Evolutionary conservation across 2,329 filamentous ascomycete genomes (phyloP).

Genomic region (Sporothrix humicola): DNA sequence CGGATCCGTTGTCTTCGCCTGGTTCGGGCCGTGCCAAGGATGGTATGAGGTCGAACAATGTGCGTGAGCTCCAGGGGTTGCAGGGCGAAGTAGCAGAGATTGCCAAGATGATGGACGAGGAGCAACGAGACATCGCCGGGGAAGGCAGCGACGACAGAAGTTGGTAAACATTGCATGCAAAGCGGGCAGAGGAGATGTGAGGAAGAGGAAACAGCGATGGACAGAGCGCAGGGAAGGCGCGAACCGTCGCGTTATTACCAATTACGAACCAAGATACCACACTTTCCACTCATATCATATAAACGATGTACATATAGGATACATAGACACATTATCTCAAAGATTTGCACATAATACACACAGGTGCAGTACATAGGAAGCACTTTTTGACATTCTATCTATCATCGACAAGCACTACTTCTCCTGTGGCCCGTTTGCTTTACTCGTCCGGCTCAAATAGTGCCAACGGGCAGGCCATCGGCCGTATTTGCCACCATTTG

Average conservation of each 20-base stretch:
- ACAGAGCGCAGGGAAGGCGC: neutral
- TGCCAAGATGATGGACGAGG: constrained; percentile 39
- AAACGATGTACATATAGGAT: neutral
- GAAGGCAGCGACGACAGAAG: neutral
- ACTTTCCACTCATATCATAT: constrained; percentile 5
- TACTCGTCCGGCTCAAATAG: constrained; percentile 10
- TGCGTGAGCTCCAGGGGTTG: constrained; percentile 32
- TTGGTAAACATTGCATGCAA: too few species aligned
- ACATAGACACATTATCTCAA: neutral
- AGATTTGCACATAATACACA: neutral
- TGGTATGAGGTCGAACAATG: neutral
- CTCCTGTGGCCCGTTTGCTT: constrained; percentile 12
- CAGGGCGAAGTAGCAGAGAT: constrained; percentile 38
- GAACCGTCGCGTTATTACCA: neutral
- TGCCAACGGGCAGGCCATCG: constrained; percentile 16
- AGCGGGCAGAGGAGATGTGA: neutral
- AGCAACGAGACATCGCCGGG: constrained; percentile 28
- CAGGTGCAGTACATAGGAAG: too few species aligned
- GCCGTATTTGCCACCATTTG: constrained; percentile 24
- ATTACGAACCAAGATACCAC: constrained; percentile 15
- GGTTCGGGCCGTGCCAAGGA: neutral
- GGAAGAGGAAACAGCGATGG: neutral
- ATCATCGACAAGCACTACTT: neutral
- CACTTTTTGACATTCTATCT: too few species aligned
- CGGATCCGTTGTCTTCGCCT: too few species aligned